Evolutionary conservation across 179 eudicot species (phyloP).

Genomic region (Silene coronaria): DNA sequence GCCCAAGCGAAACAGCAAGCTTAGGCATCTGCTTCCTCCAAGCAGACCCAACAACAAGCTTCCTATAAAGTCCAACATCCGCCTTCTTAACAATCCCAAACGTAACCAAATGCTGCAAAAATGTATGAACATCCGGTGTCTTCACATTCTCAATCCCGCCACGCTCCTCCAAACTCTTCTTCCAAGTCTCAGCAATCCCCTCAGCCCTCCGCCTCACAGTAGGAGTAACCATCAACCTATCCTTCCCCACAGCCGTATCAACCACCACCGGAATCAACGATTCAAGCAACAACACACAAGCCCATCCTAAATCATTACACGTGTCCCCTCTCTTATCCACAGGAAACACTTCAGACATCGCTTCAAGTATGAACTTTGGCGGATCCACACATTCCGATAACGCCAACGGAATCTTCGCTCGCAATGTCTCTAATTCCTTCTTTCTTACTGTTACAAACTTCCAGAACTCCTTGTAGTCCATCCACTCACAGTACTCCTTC

Average conservation of each 20-base stretch:
- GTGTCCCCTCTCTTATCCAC: conserved; percentile 58
- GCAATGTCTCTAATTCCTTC: conserved; percentile 65
- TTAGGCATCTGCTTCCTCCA: conserved; percentile 99
- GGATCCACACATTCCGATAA: conserved; percentile 77
- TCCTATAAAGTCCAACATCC: conserved; percentile 73
- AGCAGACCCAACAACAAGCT: conserved; percentile 91
- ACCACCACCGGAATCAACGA: conserved; percentile 72
- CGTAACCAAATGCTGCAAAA: conserved; percentile 87
- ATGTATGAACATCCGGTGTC: conserved; percentile 94
- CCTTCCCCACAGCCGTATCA: conserved; percentile 74
- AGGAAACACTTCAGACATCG: conserved; percentile 91
- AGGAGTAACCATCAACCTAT: conserved; percentile 80
- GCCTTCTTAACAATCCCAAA: conserved; percentile 84
- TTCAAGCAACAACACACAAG: conserved; percentile 79
- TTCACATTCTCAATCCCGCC: conserved; percentile 96
- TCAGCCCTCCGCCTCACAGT: conserved; percentile 52
- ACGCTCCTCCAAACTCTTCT: conserved; percentile 71
- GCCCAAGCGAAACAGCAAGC: conserved; percentile 89
- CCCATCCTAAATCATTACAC: conserved; percentile 84
- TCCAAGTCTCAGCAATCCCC: conserved; percentile 89
- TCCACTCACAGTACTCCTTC: conserved; percentile 47
- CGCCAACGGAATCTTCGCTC: conserved; percentile 52
- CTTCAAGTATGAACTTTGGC: conserved; percentile 71
- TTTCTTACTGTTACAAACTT: conserved; percentile 55
- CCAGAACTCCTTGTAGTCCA: conserved; percentile 78